Evolutionary conservation across 2,329 filamentous ascomycete species (phyloP).

Genomic region (Penicillium rolfsii): DNA sequence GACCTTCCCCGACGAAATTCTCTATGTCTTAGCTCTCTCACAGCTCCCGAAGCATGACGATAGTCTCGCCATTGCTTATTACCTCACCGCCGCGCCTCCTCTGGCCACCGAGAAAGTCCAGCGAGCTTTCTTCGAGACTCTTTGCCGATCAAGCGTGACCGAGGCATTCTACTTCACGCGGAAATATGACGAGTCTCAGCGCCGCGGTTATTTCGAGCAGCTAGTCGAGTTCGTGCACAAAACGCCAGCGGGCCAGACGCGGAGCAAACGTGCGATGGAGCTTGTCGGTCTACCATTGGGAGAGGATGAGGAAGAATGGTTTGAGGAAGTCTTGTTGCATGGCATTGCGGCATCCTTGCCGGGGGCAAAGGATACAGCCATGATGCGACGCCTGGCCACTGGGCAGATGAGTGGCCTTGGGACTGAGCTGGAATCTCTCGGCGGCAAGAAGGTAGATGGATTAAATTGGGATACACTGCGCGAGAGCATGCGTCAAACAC

Average conservation of each 20-base stretch:
- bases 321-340: slow-evolving; percentile 67
- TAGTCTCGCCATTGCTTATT: slow-evolving; percentile 74
- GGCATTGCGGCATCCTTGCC: slow-evolving; percentile 68
- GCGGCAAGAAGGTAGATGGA: slow-evolving; percentile 53
- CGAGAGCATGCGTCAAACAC: slow-evolving; percentile 38
- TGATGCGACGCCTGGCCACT: slow-evolving; percentile 72
- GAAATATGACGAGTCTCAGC: slow-evolving; percentile 63
- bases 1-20: slow-evolving; percentile 82
- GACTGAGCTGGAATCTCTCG: slow-evolving; percentile 41
- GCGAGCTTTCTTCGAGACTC: slow-evolving; percentile 68
- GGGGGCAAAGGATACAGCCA: slow-evolving; percentile 71
- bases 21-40: slow-evolving; percentile 65
- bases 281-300: slow-evolving; percentile 75
- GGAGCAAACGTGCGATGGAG: slow-evolving; percentile 65
- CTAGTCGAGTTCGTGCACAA: slow-evolving; percentile 63
- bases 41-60: slow-evolving; percentile 63
- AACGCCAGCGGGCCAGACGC: slow-evolving; percentile 40
- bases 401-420: slow-evolving; percentile 53
- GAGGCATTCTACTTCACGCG: slow-evolving; percentile 76
- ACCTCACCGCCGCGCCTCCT: slow-evolving; percentile 72
- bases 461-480: slow-evolving; percentile 57
- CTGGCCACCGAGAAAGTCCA: slow-evolving; percentile 67
- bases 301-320: slow-evolving; percentile 71
- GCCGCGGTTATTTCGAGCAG: slow-evolving; percentile 67
- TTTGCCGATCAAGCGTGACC: slow-evolving; percentile 68